Percentiles rank a stretch among this genome's conserved stretches.
Conservation (phyloP, 305 asterid genomes). For the Fraxinus greggii region DNA sequence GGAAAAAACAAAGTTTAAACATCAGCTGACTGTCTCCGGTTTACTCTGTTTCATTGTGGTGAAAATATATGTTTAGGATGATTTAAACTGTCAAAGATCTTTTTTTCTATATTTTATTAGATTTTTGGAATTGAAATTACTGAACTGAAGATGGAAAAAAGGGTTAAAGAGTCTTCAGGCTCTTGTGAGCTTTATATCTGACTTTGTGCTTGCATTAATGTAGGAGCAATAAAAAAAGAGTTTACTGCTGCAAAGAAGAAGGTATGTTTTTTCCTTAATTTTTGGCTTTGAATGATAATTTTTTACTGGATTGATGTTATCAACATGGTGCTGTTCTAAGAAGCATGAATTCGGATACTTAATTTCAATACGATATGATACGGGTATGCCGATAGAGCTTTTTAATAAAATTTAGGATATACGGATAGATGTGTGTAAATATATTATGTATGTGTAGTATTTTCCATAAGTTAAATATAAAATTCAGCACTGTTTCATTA, state of each 20-base stretch:
- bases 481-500: background rate
- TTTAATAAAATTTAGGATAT: background rate
- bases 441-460: background rate
- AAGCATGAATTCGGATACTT: background rate
- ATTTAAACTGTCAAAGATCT: background rate
- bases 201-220: slow-evolving; percentile 17
- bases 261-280: slow-evolving; percentile 36
- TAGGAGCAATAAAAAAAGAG: slow-evolving; percentile 71
- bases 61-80: background rate
- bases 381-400: background rate
- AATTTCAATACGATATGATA: no score
- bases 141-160: background rate
- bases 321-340: slow-evolving; percentile 2
- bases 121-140: background rate
- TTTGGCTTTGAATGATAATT: background rate
- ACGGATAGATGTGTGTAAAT: background rate
- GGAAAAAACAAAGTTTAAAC: background rate
- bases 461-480: no score
- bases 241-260: slow-evolving; percentile 69
- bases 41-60: background rate
- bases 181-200: slow-evolving; percentile 12
- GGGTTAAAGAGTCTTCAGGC: background rate
- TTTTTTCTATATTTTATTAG: background rate
- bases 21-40: background rate
- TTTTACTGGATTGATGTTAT: background rate